Base-by-base conservation (phyloP, 164 flowering plant species). In the Houttuynia cordata region DNA sequence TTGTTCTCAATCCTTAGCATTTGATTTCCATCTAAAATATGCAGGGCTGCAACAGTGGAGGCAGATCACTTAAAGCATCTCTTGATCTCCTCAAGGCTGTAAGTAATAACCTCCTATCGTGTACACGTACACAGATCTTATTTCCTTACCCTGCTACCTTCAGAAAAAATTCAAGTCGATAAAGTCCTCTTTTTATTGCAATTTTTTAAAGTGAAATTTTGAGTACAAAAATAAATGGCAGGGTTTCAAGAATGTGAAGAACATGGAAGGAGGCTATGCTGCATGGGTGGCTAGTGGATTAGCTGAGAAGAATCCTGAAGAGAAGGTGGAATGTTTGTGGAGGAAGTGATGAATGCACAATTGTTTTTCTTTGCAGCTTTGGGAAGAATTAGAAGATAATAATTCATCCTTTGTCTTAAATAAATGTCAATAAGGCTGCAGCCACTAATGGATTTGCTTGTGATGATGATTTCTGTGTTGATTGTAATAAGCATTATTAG, bases 221-320 rank as follows among this genome's bases (percentile, higher is more conserved):
- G n/a, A n/a, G n/a, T n/a, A n/a, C n/a, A n/a, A n/a, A n/a, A n/a
- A n/a, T 59, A 49, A 56, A 25, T 34, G 56, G 61, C 78, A 88
- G 96, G 88, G 71, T 10, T 88, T 76, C 66, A 81, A 84, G 80
- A 67, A 80, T 70, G 82, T 82, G 37, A 75, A 63, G 66, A 82
- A 91, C 76, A 83, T 91, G 91, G 93, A 82, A 74, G 96, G 97
- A 40, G 97, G 97, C 17, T 76, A 79, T 67, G 59, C 74, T 24
- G 83, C 83, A 1, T 91, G 97, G 96, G 70, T 76, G 67, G 79
- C 81, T 53, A 78, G 72, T 52, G 82, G 78, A 5, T 70, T 85
- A 51, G 47, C 73, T 20, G 71, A 76, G 64, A 74, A 72, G 70
- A 77, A 67, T 61, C 71, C 78, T 18, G 34, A 72, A 67, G 62